phyloP scores from a whole-genome alignment of 2,329 filamentous ascomycete species.

The Ceratocystis albifundus region DNA sequence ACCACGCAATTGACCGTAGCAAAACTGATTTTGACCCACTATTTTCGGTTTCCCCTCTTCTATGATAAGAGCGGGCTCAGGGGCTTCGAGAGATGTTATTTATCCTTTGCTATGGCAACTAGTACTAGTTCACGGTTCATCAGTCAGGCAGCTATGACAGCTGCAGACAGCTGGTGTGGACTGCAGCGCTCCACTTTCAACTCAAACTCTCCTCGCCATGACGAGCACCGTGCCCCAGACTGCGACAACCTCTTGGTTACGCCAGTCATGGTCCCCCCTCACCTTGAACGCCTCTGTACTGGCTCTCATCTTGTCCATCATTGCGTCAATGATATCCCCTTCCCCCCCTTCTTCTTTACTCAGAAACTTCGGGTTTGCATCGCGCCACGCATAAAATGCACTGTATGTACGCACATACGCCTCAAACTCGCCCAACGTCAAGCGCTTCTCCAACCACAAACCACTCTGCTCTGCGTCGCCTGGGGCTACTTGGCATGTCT shows the following conservation, averaged over 20 bases:
- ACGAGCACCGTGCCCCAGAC: constrained; percentile 53
- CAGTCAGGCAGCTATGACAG: not conserved
- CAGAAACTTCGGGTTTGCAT: constrained; percentile 41
- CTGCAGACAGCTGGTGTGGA: not conserved
- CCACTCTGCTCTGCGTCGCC: constrained; percentile 27
- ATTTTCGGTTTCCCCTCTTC: not conserved
- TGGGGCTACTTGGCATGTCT: constrained; percentile 28
- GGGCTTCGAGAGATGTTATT: constrained; percentile 23
- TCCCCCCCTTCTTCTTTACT: constrained; percentile 42
- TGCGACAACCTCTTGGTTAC: constrained; percentile 42
- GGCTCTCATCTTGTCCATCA: constrained; percentile 48
- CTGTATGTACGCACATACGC: constrained; percentile 52
- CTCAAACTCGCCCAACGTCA: constrained; percentile 48
- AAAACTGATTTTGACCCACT: not conserved
- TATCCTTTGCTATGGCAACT: constrained; percentile 21
- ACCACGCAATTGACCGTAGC: not conserved
- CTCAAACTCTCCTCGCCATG: constrained; percentile 37
- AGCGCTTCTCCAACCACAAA: constrained; percentile 41
- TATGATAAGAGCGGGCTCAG: constrained; percentile 13
- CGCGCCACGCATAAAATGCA: constrained; percentile 46
- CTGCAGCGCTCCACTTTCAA: not conserved
- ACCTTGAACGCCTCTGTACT: constrained; percentile 43
- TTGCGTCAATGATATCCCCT: constrained; percentile 51
- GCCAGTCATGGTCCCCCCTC: constrained; percentile 37
- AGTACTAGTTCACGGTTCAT: not conserved